Evolutionary conservation across 2,329 filamentous ascomycete genomes (phyloP).

Genomic region (Phialocephala sp.): DNA sequence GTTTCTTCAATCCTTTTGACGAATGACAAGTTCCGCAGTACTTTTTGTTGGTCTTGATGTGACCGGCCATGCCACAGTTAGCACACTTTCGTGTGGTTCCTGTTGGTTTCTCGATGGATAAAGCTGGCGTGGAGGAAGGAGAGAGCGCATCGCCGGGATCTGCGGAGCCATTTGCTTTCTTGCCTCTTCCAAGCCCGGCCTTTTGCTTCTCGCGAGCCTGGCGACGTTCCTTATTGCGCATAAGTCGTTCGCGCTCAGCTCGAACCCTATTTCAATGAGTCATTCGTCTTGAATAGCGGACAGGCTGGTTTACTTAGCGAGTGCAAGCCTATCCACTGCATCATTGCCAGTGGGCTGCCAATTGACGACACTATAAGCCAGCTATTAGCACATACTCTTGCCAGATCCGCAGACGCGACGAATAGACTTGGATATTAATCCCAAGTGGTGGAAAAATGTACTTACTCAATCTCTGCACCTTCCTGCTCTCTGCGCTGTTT

Average conservation of each 20-base stretch:
- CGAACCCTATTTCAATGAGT: constrained; percentile 46
- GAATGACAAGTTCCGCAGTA: constrained; percentile 48
- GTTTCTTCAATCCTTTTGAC: constrained; percentile 1
- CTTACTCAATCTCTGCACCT: constrained; percentile 48
- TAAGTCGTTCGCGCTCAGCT: constrained; percentile 63
- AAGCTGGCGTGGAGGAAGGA: constrained; percentile 51
- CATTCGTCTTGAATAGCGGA: background rate
- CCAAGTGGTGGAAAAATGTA: constrained; percentile 38
- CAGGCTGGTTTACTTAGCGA: background rate
- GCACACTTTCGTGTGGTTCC: constrained; percentile 91
- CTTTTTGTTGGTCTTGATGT: constrained; percentile 99
- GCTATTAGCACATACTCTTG: constrained; percentile 27
- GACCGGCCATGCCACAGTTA: constrained; percentile 94
- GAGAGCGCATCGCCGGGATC: constrained; percentile 43
- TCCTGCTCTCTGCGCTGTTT: constrained; percentile 63
- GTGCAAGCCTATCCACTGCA: constrained; percentile 60
- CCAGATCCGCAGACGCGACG: background rate
- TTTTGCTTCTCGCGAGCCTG: constrained; percentile 92
- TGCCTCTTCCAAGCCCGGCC: constrained; percentile 49
- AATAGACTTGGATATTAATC: constrained; percentile 33
- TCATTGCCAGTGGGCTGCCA: constrained; percentile 69
- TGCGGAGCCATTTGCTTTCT: constrained; percentile 10
- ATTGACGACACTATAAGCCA: constrained; percentile 56
- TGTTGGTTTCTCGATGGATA: constrained; percentile 56
- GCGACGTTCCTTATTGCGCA: constrained; percentile 89